These are phyloP conservation scores for Trichocladium uniseriatum DNA, from an alignment of 495 filamentous ascomycete species.

Conservation along the genomic window DNA sequence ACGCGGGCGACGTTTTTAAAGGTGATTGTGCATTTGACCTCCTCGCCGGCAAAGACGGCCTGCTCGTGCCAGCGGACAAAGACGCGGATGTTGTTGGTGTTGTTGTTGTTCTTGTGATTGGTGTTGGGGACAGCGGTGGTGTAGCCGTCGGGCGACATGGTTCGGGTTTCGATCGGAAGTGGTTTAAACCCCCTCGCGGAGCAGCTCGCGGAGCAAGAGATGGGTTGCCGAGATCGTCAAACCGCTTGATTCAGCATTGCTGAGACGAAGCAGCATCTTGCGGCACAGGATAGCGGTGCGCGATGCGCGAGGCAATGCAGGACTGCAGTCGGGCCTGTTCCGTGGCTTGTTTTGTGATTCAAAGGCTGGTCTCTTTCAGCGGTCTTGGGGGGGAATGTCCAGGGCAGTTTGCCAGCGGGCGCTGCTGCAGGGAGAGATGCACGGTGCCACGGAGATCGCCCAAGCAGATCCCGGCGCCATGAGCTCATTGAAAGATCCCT, in stretches of 20 bases:
- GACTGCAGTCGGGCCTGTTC: not conserved
- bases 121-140: too few species aligned
- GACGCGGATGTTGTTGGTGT: constrained; percentile 56
- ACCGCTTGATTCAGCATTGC: constrained; percentile 19
- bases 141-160: constrained; percentile 36
- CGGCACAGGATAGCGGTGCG: constrained; percentile 3
- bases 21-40: constrained; percentile 87
- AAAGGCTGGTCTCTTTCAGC: not conserved
- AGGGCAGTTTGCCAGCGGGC: too few species aligned
- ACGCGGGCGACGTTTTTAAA: constrained; percentile 70
- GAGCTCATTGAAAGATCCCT: not conserved
- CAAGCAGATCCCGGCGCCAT: not conserved
- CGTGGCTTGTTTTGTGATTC: not conserved
- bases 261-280: constrained; percentile 19
- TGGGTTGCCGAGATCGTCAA: constrained; percentile 10
- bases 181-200: not conserved
- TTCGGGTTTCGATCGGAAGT: constrained; percentile 5
- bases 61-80: constrained; percentile 88
- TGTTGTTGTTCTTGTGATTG: not conserved
- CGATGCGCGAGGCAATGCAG: not conserved
- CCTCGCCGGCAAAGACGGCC: constrained; percentile 90
- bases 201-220: too few species aligned
- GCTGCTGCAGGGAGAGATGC: too few species aligned
- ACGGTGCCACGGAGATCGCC: too few species aligned
- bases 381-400: not conserved